Evolutionary conservation across 176 grass and related monocot genomes (phyloP).

Genomic region (Hsuehochloa calcarea): DNA sequence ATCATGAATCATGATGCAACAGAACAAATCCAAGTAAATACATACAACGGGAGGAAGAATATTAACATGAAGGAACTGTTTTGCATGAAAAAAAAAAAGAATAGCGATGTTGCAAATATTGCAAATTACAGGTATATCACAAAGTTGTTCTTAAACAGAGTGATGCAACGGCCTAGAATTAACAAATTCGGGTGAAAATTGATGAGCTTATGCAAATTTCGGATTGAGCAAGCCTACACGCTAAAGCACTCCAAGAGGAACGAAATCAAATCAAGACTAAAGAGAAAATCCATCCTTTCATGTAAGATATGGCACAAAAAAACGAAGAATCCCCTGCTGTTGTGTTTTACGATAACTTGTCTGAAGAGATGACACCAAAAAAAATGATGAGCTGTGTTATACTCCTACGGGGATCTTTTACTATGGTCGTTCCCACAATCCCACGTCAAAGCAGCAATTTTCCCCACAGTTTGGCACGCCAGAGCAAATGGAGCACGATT

Average conservation of each 20-base stretch:
- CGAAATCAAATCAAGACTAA: neutral
- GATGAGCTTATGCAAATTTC: neutral
- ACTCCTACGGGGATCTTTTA: neutral
- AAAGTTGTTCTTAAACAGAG: neutral
- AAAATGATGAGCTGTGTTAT: neutral
- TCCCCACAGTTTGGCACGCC: neutral
- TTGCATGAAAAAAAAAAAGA: neutral
- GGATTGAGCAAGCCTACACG: neutral
- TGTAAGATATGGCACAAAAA: neutral
- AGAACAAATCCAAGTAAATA: neutral
- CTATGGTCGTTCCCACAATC: neutral
- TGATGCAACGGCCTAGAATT: neutral
- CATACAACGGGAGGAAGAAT: neutral
- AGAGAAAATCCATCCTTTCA: neutral
- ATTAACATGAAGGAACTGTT: neutral
- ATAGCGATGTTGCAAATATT: neutral
- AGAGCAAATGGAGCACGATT: neutral
- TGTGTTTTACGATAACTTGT: neutral
- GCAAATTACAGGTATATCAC: neutral
- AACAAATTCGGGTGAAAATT: neutral
- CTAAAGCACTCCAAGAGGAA: neutral
- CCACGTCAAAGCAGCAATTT: neutral
- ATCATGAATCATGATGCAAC: neutral
- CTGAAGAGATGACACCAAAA: neutral
- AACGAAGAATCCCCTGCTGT: neutral